phyloP scores from a whole-genome alignment of 176 grass and related monocot genomes.

The Alloteropsis semialata region DNA sequence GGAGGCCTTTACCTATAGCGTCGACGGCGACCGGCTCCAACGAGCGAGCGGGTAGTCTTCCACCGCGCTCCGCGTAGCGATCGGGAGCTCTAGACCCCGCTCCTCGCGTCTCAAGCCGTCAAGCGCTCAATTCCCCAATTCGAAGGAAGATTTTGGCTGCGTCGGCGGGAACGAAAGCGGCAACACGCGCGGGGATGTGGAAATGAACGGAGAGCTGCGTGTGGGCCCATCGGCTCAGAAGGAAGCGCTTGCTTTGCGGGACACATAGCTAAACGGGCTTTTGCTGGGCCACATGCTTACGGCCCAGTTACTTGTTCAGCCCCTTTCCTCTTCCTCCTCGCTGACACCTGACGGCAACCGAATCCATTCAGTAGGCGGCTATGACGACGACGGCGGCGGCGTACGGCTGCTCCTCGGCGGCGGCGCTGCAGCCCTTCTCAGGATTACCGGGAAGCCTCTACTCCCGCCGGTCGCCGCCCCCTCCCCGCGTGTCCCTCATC shows the following conservation, averaged over 20 bases:
- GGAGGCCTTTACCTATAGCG: slow-evolving; percentile 2
- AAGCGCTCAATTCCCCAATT: neutral
- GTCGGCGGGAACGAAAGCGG: neutral
- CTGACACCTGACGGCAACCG: neutral
- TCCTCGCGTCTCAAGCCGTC: neutral
- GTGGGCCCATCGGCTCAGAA: neutral
- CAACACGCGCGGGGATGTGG: neutral
- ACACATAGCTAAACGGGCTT: neutral
- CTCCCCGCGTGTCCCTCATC: neutral
- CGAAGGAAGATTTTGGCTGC: neutral
- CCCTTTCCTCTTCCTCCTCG: neutral
- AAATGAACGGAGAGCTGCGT: neutral
- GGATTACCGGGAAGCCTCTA: neutral
- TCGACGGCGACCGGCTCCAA: neutral
- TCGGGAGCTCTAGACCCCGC: neutral
- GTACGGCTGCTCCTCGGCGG: slow-evolving; percentile 23
- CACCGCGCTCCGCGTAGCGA: neutral
- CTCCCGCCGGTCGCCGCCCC: neutral
- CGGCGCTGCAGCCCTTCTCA: neutral
- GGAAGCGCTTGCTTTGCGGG: too few relatives aligned
- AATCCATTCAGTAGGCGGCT: slow-evolving; percentile 13
- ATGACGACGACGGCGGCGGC: slow-evolving; percentile 29
- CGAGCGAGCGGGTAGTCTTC: neutral
- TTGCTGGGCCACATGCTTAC: neutral
- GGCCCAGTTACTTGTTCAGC: neutral